Evolutionary conservation across 1,284 basidiomycete genomes (phyloP), one percentile per base, ranked within the genome.

Genomic region (Rhodotorula mucilaginosa): DNA sequence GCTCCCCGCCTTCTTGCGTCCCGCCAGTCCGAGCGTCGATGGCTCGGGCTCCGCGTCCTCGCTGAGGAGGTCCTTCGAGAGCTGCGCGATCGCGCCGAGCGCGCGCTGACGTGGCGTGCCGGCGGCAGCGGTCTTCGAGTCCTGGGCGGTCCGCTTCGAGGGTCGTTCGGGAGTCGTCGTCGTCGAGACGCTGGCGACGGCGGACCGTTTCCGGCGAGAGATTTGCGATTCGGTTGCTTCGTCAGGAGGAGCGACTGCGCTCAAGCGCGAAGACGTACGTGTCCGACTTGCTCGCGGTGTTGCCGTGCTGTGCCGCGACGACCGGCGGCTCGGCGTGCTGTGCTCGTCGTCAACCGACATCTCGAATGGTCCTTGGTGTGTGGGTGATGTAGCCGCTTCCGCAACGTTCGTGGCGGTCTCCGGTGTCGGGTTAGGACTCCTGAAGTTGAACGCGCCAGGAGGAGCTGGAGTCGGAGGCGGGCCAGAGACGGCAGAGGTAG

Each of bases 11-110:
- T 34, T 58, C 31, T 56, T 58, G 21, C 47, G 31, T 19, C 16
- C 12, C 47, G 26, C 16, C 6, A 34, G n/a, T 1, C n/a, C 44
- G 21, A 47, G 21, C 12, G 13, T 21, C 29, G 12, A 18, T 5
- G 12, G 12, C 6, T 13, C 26, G n/a, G 23, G 60, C 15, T 34
- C 67, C 15, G 47, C 54, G 0, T 39, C 64, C n/a, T 65, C 64
- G 39, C 54, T 49, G 8, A 68, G 31, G 1, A 68, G 64, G n/a
- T 72, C 70, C 31, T 58, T 51, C 44, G 67, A 62, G 6, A 72
- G 70, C 51, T 64, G 56, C 12, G 67, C 67, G 47, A 72, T 72
- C 5, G 70, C 70, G n/a, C 70, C 64, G 19, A 72, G 64, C 13
- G 70, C 70, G 4, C 57, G 54, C 26, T 68, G 67, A 0, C 70